These are phyloP conservation scores for Zoysia japonica DNA, from an alignment of 176 grass and related monocot genomes.

Conservation along the genomic window DNA sequence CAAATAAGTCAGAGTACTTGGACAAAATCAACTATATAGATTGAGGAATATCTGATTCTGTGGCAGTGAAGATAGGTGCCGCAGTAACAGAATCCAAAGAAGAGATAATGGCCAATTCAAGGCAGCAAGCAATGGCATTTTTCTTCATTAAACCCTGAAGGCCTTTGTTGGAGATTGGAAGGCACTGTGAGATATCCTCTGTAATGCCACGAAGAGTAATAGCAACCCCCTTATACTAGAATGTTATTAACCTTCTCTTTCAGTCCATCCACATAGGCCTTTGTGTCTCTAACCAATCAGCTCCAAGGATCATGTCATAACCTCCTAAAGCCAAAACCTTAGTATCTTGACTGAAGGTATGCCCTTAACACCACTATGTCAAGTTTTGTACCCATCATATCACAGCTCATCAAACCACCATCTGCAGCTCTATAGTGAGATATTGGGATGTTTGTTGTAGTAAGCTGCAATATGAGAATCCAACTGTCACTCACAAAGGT, in stretches of 20 bases:
- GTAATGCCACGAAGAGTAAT: not conserved
- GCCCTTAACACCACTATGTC: not conserved
- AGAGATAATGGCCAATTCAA: too few species aligned
- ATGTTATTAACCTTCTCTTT: not conserved
- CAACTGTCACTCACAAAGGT: not conserved
- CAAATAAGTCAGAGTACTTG: too few species aligned
- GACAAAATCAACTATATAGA: too few species aligned
- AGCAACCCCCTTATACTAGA: not conserved
- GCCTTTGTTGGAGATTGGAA: too few species aligned
- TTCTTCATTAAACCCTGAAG: too few species aligned
- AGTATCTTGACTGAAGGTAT: not conserved
- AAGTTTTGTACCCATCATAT: not conserved
- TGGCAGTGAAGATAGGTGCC: too few species aligned
- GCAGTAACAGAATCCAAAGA: too few species aligned
- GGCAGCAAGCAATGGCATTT: too few species aligned
- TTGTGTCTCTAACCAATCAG: not conserved
- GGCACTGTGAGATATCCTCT: too few species aligned
- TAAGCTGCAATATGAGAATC: not conserved
- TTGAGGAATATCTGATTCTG: too few species aligned
- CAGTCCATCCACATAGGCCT: not conserved
- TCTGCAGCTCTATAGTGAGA: too few species aligned
- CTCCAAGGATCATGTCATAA: not conserved
- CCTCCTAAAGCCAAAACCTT: not conserved
- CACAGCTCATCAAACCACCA: not conserved
- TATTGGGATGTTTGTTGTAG: too few species aligned